Conservation (phyloP, 768 basidiomycete species). For the Boletus barrowsii region DNA sequence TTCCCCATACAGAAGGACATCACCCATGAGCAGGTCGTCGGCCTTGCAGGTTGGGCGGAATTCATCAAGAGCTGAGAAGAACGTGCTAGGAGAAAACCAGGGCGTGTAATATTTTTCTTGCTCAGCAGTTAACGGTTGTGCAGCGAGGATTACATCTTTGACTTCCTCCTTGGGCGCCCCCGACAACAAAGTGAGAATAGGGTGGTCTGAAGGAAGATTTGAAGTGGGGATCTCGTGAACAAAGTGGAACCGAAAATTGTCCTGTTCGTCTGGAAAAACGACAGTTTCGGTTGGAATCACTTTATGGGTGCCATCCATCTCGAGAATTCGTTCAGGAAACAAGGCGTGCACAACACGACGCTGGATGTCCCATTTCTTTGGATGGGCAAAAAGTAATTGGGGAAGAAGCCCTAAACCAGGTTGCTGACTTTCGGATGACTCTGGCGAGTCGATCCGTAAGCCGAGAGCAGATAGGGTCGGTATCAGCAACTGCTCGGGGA, state of each 20-base stretch:
- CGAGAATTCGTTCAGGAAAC: slow-evolving; percentile 19
- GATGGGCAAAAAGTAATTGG: slow-evolving; percentile 29
- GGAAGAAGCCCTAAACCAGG: slow-evolving; percentile 16
- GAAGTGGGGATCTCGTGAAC: slow-evolving; percentile 26
- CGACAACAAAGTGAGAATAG: slow-evolving; percentile 16
- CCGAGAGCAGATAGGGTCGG: slow-evolving; percentile 27
- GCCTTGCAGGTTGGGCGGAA: slow-evolving; percentile 22
- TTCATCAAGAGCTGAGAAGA: slow-evolving; percentile 50
- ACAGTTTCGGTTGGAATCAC: slow-evolving; percentile 7
- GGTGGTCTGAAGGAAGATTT: slow-evolving; percentile 23
- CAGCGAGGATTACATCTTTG: slow-evolving; percentile 55
- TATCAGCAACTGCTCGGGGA: slow-evolving; percentile 21
- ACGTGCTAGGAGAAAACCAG: slow-evolving; percentile 64
- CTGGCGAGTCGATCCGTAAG: slow-evolving; percentile 10
- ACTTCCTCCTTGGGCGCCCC: slow-evolving; percentile 38
- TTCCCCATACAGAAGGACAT: slow-evolving; percentile 81
- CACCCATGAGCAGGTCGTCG: slow-evolving; percentile 59
- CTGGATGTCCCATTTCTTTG: slow-evolving; percentile 21
- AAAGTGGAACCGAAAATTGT: slow-evolving; percentile 64
- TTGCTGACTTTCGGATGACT: neutral
- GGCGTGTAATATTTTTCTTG: slow-evolving; percentile 49
- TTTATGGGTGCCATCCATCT: slow-evolving; percentile 38
- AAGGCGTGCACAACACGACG: slow-evolving; percentile 12
- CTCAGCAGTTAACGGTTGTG: slow-evolving; percentile 45
- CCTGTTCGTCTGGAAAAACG: slow-evolving; percentile 61